Percentiles rank a stretch among this genome's conserved stretches.
Evolutionary conservation across 805 yeast genomes (phyloP).

Genomic region (Candida jianshihensis): DNA sequence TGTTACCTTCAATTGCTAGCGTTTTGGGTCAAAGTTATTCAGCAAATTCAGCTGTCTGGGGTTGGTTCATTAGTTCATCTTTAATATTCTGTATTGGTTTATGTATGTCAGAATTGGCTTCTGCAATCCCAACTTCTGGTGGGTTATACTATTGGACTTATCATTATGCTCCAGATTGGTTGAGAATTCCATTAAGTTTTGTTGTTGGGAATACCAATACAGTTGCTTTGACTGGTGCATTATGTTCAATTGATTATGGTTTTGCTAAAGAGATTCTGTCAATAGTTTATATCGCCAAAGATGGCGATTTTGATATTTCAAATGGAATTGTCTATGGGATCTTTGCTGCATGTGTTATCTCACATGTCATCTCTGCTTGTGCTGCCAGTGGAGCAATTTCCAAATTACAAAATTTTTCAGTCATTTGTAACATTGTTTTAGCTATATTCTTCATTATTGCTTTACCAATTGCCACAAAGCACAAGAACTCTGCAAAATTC

Average conservation of each 20-base stretch:
- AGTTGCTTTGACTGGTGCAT: conserved; percentile 57
- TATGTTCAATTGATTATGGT: conserved; percentile 66
- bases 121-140: conserved; percentile 70
- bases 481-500: conserved; percentile 3
- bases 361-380: conserved; percentile 48
- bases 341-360: conserved; percentile 50
- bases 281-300: conserved; percentile 45
- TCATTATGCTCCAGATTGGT: conserved; percentile 52
- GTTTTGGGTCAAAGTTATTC: conserved; percentile 43
- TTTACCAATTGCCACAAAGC: conserved; percentile 49
- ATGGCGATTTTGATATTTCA: conserved; percentile 50
- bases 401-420: conserved; percentile 52
- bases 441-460: conserved; percentile 54
- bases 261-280: conserved; percentile 54
- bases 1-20: conserved; percentile 52
- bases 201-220: conserved; percentile 64
- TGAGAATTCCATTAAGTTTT: conserved; percentile 49
- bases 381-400: conserved; percentile 52
- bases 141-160: conserved; percentile 68
- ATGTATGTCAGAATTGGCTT: conserved; percentile 59
- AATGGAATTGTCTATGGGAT: conserved; percentile 54
- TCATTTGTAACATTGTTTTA: conserved; percentile 44
- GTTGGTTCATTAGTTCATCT: conserved; percentile 56
- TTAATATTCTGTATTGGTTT: conserved; percentile 54
- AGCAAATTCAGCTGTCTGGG: conserved; percentile 65